Conservation (phyloP, 768 basidiomycete species). For the Zangia roseola region DNA sequence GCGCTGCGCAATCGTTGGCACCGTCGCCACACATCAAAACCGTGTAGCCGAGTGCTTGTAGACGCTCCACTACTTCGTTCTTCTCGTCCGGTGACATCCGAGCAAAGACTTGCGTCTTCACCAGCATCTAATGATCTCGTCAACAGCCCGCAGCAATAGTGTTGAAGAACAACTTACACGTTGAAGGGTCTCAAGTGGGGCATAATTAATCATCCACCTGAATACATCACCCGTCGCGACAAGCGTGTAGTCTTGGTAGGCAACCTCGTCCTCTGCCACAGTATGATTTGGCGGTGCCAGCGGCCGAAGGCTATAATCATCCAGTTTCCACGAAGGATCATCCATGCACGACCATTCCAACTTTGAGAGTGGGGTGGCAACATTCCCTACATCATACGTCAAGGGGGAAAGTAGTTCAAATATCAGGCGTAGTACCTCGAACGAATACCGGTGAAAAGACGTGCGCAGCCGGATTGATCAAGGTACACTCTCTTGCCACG, state of each 20-base stretch:
- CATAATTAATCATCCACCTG: constrained; percentile 96
- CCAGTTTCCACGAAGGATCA: constrained; percentile 79
- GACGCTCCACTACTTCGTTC: constrained; percentile 93
- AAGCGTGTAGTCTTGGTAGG: constrained; percentile 85
- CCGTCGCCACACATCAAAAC: constrained; percentile 99
- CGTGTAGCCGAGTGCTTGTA: constrained; percentile 91
- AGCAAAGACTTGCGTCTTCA: constrained; percentile 94
- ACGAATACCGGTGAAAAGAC: constrained; percentile 84
- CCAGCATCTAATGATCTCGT: constrained; percentile 75
- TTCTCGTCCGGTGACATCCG: constrained; percentile 99
- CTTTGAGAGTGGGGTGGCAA: constrained; percentile 51
- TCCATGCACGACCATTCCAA: constrained; percentile 94
- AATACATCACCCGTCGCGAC: constrained; percentile 95
- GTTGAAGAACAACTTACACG: constrained; percentile 47
- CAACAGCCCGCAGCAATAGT: background rate
- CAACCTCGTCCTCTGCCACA: constrained; percentile 67
- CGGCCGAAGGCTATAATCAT: constrained; percentile 86
- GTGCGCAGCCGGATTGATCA: constrained; percentile 86
- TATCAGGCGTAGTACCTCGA: constrained; percentile 50
- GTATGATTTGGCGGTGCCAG: constrained; percentile 67
- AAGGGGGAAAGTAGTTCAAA: background rate
- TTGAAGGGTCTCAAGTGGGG: constrained; percentile 90
- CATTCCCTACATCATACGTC: constrained; percentile 45
- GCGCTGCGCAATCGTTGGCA: constrained; percentile 96
- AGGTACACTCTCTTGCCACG: constrained; percentile 89